Evolutionary conservation across 768 basidiomycete genomes (phyloP).

Genomic region (Mycena metata): DNA sequence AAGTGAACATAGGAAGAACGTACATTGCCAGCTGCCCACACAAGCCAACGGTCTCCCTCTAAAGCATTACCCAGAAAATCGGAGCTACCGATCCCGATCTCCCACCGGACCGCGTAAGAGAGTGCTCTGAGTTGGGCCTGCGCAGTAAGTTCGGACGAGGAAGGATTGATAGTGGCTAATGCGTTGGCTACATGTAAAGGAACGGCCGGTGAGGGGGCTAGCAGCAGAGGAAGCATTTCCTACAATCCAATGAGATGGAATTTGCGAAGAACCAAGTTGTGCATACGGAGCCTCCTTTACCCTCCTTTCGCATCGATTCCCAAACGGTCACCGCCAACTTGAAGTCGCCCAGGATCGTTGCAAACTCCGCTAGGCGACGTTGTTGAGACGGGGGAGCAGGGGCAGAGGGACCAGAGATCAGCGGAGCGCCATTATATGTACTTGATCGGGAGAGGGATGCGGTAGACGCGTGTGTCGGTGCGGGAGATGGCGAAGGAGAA

Average conservation of each 20-base stretch:
- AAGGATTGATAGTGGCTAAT: constrained; percentile 61
- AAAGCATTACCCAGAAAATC: constrained; percentile 72
- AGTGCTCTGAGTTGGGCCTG: constrained; percentile 79
- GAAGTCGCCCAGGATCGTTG: constrained; percentile 91
- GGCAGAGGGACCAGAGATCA: constrained; percentile 30
- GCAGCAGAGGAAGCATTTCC: constrained; percentile 86
- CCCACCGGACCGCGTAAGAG: constrained; percentile 82
- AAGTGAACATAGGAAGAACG: constrained; percentile 41
- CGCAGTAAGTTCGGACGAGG: constrained; percentile 65
- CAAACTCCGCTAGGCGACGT: constrained; percentile 94
- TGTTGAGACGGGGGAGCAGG: constrained; percentile 71
- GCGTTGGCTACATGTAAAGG: constrained; percentile 74
- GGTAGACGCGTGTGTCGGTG: constrained; percentile 52
- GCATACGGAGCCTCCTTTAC: constrained; percentile 87
- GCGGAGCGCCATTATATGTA: constrained; percentile 51
- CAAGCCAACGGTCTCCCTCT: constrained; percentile 88
- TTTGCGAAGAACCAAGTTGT: constrained; percentile 1
- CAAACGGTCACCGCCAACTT: constrained; percentile 87
- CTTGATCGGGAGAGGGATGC: constrained; percentile 58
- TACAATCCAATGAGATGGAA: constrained; percentile 45
- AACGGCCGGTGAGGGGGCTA: constrained; percentile 75
- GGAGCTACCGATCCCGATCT: constrained; percentile 66
- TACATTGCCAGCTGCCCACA: constrained; percentile 88
- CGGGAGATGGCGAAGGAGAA: constrained; percentile 64
- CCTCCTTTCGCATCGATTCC: constrained; percentile 90